Evolutionary conservation across 306 rosid species (phyloP).

Genomic region (Ormosia emarginata): DNA sequence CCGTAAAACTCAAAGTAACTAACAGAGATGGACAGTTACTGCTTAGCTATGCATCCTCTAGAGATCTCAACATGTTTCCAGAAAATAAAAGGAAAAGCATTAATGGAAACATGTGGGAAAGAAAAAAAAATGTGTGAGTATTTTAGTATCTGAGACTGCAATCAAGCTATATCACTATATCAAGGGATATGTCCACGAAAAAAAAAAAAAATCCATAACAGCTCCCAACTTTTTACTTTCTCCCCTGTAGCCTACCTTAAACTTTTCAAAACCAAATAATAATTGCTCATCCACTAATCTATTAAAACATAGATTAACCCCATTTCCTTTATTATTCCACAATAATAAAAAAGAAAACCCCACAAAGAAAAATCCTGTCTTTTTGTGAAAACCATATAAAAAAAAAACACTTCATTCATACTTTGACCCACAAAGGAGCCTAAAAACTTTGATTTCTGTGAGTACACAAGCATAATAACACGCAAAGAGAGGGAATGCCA

Average conservation of each 20-base stretch:
- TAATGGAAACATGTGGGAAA: not conserved
- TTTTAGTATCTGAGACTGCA: not conserved
- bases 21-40: not conserved
- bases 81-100: constrained; percentile 7
- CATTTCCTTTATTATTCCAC: not conserved
- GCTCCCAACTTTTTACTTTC: not conserved
- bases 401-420: not conserved
- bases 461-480: not conserved
- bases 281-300: not conserved
- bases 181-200: not conserved
- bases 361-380: constrained; percentile 3
- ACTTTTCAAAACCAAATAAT: not conserved
- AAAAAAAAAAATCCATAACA: not conserved
- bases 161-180: not conserved
- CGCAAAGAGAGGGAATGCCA: not conserved
- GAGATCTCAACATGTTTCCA: too few species aligned
- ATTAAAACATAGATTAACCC: not conserved
- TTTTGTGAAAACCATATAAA: not conserved
- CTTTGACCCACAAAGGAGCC: not conserved
- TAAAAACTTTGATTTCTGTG: too few species aligned
- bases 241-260: not conserved
- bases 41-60: not conserved
- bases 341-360: too few species aligned
- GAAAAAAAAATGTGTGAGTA: not conserved
- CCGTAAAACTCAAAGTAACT: not conserved